Percentiles rank a stretch among this genome's conserved stretches.
Conservation (phyloP, 495 filamentous ascomycete species). For the Xylaria telfairii region DNA sequence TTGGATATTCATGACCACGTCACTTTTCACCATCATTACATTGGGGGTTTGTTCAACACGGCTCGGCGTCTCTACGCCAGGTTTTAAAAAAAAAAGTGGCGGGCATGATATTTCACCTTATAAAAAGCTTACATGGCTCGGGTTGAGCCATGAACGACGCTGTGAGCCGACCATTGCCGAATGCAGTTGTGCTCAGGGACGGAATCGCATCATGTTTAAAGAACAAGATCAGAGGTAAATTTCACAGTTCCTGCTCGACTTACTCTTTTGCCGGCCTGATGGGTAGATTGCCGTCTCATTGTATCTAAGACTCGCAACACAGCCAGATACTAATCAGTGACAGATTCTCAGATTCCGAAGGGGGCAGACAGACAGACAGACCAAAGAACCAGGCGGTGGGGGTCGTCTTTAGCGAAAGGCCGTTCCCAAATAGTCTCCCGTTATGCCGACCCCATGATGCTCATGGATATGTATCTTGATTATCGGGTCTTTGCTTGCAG, state of each 20-base stretch:
- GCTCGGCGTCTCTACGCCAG: constrained; percentile 17
- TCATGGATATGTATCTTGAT: constrained; percentile 3
- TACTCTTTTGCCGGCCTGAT: not conserved
- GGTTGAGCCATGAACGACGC: constrained; percentile 14
- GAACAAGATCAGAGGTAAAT: constrained; percentile 23
- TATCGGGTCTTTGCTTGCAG: not conserved
- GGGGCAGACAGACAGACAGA: not conserved
- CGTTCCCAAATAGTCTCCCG: not conserved
- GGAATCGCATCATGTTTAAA: not conserved
- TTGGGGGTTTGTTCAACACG: constrained; percentile 21
- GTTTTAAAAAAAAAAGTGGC: constrained; percentile 20
- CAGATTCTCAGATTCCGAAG: constrained; percentile 14
- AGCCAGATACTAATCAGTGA: constrained; percentile 13
- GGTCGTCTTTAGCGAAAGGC: not conserved
- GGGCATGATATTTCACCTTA: constrained; percentile 22
- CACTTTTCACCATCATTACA: constrained; percentile 20
- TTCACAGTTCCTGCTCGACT: not conserved
- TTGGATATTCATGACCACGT: constrained; percentile 17
- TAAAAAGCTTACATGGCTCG: constrained; percentile 22
- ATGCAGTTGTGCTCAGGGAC: constrained; percentile 18
- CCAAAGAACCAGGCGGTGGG: not conserved
- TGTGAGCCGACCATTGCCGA: constrained; percentile 20
- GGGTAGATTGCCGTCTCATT: not conserved
- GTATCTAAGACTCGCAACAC: not conserved
- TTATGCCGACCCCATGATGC: not conserved